Percentiles rank a stretch among this genome's conserved stretches.
Evolutionary conservation across 1,139 yeast species (phyloP).

Genomic region (Taphrina flavorubra): DNA sequence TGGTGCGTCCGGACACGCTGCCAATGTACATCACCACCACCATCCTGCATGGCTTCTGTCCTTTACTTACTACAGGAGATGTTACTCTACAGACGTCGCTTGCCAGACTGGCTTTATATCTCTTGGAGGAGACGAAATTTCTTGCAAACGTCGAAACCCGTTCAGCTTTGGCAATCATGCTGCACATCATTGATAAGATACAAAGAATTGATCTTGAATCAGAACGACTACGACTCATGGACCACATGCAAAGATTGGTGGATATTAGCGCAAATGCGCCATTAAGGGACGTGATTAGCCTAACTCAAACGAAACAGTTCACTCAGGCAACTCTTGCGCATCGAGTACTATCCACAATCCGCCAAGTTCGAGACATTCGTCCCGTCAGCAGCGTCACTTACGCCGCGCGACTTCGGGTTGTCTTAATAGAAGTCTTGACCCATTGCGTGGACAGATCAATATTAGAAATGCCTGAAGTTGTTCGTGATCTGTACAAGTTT

Average conservation of each 20-base stretch:
- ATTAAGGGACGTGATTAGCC: neutral
- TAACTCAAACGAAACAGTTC: neutral
- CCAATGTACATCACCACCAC: neutral
- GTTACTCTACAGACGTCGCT: neutral
- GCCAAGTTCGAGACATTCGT: neutral
- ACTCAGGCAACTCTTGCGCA: neutral
- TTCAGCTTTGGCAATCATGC: neutral
- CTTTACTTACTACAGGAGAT: neutral
- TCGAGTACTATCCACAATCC: neutral
- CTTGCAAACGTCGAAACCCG: neutral
- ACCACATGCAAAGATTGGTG: neutral
- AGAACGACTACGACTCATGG: neutral
- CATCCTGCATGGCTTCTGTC: conserved; percentile 1
- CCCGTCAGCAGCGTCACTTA: neutral
- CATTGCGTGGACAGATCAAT: neutral
- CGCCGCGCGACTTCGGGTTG: neutral
- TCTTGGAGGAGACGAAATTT: neutral
- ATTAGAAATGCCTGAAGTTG: neutral
- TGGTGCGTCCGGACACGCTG: neutral
- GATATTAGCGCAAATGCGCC: neutral
- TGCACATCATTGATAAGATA: neutral
- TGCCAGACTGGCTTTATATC: neutral
- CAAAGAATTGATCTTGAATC: neutral
- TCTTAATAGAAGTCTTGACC: neutral
- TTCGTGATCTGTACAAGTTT: neutral